Conservation (phyloP, 306 rosid species). For the Neltuma alba region DNA sequence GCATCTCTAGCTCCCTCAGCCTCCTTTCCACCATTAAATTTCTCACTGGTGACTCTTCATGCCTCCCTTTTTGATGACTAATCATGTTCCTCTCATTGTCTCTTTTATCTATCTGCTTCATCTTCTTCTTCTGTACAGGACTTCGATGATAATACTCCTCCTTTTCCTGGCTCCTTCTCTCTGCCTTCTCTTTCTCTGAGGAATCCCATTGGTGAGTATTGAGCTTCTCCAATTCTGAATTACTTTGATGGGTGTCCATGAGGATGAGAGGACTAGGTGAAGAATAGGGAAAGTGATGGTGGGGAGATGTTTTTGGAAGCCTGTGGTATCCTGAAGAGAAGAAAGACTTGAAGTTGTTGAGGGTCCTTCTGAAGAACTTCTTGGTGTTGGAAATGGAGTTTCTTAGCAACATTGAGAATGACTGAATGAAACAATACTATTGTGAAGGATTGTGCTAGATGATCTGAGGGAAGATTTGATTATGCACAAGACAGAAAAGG, state of each 20-base stretch:
- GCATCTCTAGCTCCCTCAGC: slow-evolving; percentile 75
- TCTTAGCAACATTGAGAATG: slow-evolving; percentile 56
- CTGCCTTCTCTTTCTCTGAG: slow-evolving; percentile 34
- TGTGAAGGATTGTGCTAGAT: slow-evolving; percentile 3
- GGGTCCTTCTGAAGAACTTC: slow-evolving; percentile 64
- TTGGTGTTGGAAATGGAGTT: slow-evolving; percentile 71
- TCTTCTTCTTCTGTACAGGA: slow-evolving; percentile 13
- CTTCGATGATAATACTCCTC: slow-evolving; percentile 8
- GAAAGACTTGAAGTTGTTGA: slow-evolving; percentile 60
- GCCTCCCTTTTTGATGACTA: slow-evolving; percentile 22
- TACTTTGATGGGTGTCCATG: slow-evolving; percentile 22
- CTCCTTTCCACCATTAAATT: slow-evolving; percentile 54
- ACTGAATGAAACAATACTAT: neutral
- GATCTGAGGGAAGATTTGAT: slow-evolving; percentile 45
- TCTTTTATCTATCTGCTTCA: slow-evolving; percentile 33
- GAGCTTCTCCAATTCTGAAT: slow-evolving; percentile 40
- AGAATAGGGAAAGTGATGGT: too few species aligned
- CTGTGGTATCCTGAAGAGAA: slow-evolving; percentile 62
- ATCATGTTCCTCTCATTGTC: slow-evolving; percentile 24
- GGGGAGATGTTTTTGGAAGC: slow-evolving; percentile 81
- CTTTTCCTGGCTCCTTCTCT: slow-evolving; percentile 31
- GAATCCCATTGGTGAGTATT: slow-evolving; percentile 16
- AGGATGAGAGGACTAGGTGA: neutral
- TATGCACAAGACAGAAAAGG: slow-evolving; percentile 47
- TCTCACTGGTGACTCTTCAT: slow-evolving; percentile 35